Evolutionary conservation across 1,139 yeast species (phyloP).

Genomic region (Kazachstania sp.): DNA sequence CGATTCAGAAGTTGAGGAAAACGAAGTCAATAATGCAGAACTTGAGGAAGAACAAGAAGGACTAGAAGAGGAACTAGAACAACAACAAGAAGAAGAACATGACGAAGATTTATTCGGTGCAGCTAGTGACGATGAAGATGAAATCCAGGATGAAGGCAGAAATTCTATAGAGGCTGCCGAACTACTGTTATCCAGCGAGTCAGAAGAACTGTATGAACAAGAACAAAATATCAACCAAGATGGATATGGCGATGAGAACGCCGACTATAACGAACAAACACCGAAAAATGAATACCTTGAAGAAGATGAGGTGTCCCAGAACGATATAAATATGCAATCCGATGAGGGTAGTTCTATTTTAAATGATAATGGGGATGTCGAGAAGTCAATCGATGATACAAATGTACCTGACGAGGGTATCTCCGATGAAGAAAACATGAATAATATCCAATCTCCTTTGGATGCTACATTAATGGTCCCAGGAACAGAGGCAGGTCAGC

Average conservation of each 20-base stretch:
- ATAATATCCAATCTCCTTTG: too few relatives aligned
- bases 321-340: too few relatives aligned
- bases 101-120: background rate
- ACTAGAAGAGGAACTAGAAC: too few relatives aligned
- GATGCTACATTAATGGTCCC: background rate
- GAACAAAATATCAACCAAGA: background rate
- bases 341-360: too few relatives aligned
- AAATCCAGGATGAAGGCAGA: background rate
- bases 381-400: too few relatives aligned
- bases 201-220: too few relatives aligned
- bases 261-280: background rate
- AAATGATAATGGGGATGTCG: too few relatives aligned
- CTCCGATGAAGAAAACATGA: too few relatives aligned
- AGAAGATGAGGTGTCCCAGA: too few relatives aligned
- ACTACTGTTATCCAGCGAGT: background rate
- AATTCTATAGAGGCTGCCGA: background rate
- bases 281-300: too few relatives aligned
- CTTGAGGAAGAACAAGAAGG: conserved; percentile 1
- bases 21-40: too few relatives aligned
- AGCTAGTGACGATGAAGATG: background rate
- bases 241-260: background rate
- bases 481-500: background rate
- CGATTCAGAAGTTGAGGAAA: conserved; percentile 1
- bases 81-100: conserved; percentile 1
- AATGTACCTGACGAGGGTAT: too few relatives aligned